Evolutionary conservation across 1,284 basidiomycete genomes (phyloP).

Genomic region (Nidula niveotomentosa): DNA sequence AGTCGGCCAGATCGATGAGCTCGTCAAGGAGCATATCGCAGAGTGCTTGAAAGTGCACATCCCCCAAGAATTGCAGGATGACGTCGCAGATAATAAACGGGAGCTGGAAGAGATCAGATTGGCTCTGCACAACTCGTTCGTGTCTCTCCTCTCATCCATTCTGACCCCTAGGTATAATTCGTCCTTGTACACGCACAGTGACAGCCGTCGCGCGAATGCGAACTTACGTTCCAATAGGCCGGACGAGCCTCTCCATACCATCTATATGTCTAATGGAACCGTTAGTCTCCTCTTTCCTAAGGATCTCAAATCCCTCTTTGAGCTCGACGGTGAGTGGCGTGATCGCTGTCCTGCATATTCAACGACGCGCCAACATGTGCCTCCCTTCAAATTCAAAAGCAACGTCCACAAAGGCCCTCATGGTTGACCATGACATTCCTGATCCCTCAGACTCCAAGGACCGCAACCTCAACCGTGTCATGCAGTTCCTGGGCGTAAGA

Average conservation of each 20-base stretch:
- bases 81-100: slow-evolving; percentile 41
- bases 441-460: slow-evolving; percentile 29
- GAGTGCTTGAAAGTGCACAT: slow-evolving; percentile 42
- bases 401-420: slow-evolving; percentile 32
- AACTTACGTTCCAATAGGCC: slow-evolving; percentile 37
- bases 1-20: slow-evolving; percentile 39
- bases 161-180: neutral
- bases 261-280: slow-evolving; percentile 42
- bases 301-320: slow-evolving; percentile 43
- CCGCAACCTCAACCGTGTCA: slow-evolving; percentile 47
- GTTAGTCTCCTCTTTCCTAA: slow-evolving; percentile 44
- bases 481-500: slow-evolving; percentile 49
- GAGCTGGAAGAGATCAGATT: slow-evolving; percentile 49
- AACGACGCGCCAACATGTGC: neutral
- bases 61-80: slow-evolving; percentile 42
- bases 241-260: slow-evolving; percentile 38
- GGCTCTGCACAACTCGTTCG: slow-evolving; percentile 56
- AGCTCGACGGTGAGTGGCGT: slow-evolving; percentile 37
- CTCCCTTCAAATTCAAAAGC: slow-evolving; percentile 19
- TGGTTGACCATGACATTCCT: slow-evolving; percentile 40
- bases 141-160: slow-evolving; percentile 6
- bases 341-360: neutral
- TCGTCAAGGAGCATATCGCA: slow-evolving; percentile 46
- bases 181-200: slow-evolving; percentile 30
- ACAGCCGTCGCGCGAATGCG: slow-evolving; percentile 52